These are phyloP conservation scores for Melaleuca quinquenervia DNA, from an alignment of 345 rosid genomes.

Conservation along the genomic window DNA sequence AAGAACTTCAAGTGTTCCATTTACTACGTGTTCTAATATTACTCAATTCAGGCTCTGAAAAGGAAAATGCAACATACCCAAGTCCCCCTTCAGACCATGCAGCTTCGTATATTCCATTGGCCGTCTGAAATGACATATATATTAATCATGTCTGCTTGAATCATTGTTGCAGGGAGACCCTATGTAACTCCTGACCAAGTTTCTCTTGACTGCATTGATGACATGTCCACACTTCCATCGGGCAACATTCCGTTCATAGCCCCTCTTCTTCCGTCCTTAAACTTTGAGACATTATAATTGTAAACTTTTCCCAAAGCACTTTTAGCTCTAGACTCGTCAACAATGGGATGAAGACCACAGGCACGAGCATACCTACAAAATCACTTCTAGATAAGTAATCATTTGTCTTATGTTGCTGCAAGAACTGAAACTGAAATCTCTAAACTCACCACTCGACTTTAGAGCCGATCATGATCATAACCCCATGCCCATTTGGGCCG, in stretches of 20 bases:
- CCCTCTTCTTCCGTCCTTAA: conserved; percentile 72
- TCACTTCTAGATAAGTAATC: background rate
- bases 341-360: conserved; percentile 65
- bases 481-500: background rate
- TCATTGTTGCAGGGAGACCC: conserved; percentile 83
- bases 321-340: conserved; percentile 59
- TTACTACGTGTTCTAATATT: background rate
- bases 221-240: conserved; percentile 60
- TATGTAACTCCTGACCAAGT: conserved; percentile 96
- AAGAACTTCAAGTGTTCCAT: background rate
- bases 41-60: background rate
- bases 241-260: conserved; percentile 97
- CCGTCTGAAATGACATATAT: conserved; percentile 72
- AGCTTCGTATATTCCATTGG: conserved; percentile 64
- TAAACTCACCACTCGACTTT: background rate
- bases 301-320: conserved; percentile 65
- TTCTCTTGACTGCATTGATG: conserved; percentile 83
- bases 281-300: conserved; percentile 67
- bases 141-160: conserved; percentile 63
- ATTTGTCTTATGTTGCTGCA: background rate
- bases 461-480: background rate
- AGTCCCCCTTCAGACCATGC: conserved; percentile 81
- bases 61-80: conserved; percentile 34
- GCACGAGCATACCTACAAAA: conserved; percentile 72
- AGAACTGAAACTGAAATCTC: background rate